phyloP scores from a whole-genome alignment of 2,329 filamentous ascomycete species.

The Cadophora sp. region DNA sequence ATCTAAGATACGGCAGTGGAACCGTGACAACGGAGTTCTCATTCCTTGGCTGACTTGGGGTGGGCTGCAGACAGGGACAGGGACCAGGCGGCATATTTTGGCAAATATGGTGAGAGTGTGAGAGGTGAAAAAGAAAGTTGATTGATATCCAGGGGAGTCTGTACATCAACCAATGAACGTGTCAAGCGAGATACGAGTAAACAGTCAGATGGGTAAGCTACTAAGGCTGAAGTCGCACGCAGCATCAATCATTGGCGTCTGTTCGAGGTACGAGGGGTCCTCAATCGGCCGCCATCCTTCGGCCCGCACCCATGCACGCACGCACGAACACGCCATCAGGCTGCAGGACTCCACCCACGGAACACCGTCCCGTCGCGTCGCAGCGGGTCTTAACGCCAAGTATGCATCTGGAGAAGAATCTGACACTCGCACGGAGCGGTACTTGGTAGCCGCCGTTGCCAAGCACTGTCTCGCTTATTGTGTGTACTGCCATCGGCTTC shows the following conservation, averaged over 20 bases:
- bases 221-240: too few species aligned
- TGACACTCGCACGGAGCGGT: not conserved
- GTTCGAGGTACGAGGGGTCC: not conserved
- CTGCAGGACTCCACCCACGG: not conserved
- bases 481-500: not conserved
- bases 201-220: too few species aligned
- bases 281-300: not conserved
- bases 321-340: not conserved
- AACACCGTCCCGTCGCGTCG: not conserved
- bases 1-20: not conserved
- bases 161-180: too few species aligned
- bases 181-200: too few species aligned
- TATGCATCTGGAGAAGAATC: not conserved
- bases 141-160: too few species aligned
- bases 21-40: not conserved
- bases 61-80: not conserved
- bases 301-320: not conserved
- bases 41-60: not conserved
- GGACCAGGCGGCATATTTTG: not conserved
- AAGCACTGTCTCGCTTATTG: not conserved
- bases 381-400: too few species aligned
- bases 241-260: not conserved
- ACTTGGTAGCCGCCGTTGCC: not conserved
- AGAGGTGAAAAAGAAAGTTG: too few species aligned
- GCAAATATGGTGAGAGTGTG: too few species aligned